These are phyloP conservation scores for Lactifluus pinguis DNA, from an alignment of 768 basidiomycete genomes.

Conservation along the genomic window DNA sequence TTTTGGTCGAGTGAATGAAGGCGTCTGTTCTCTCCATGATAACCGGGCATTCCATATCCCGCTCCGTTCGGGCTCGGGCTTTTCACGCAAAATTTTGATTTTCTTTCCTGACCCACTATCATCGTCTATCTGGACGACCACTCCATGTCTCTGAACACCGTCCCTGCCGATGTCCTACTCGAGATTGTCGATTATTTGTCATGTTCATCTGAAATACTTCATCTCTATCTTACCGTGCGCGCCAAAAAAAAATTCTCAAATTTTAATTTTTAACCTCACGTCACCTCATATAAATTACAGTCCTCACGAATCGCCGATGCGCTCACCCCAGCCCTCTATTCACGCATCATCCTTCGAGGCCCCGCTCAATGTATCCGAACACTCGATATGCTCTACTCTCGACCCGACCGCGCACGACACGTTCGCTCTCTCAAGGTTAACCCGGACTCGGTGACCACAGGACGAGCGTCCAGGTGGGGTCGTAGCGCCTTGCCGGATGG, in stretches of 20 bases:
- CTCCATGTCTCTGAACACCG: slow-evolving; percentile 3
- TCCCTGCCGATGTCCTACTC: slow-evolving; percentile 57
- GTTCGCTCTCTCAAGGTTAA: slow-evolving; percentile 49
- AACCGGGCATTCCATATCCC: no score
- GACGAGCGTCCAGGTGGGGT: slow-evolving; percentile 14
- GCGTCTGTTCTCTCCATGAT: no score
- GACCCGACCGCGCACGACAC: slow-evolving; percentile 55
- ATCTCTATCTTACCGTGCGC: slow-evolving; percentile 52
- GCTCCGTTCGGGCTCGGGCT: no score
- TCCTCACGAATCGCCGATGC: slow-evolving; percentile 44
- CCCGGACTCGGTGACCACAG: slow-evolving; percentile 23
- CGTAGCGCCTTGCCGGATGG: slow-evolving; percentile 27
- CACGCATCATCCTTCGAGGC: slow-evolving; percentile 44
- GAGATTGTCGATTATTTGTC: slow-evolving; percentile 52
- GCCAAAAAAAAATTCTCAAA: neutral
- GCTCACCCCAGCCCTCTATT: slow-evolving; percentile 52
- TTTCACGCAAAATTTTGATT: no score
- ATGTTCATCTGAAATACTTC: slow-evolving; percentile 45
- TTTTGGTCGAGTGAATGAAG: no score
- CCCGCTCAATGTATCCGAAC: slow-evolving; percentile 54
- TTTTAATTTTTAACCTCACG: neutral
- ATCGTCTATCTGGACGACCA: neutral
- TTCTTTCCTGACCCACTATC: no score
- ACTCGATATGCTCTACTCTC: slow-evolving; percentile 49
- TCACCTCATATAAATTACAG: slow-evolving; percentile 27